A percentile compares a stretch with the other conserved stretches of the same genome.
These are phyloP conservation scores for Colletotrichum chlorophyti DNA, from an alignment of 2,329 filamentous ascomycete species.

Conservation along the genomic window DNA sequence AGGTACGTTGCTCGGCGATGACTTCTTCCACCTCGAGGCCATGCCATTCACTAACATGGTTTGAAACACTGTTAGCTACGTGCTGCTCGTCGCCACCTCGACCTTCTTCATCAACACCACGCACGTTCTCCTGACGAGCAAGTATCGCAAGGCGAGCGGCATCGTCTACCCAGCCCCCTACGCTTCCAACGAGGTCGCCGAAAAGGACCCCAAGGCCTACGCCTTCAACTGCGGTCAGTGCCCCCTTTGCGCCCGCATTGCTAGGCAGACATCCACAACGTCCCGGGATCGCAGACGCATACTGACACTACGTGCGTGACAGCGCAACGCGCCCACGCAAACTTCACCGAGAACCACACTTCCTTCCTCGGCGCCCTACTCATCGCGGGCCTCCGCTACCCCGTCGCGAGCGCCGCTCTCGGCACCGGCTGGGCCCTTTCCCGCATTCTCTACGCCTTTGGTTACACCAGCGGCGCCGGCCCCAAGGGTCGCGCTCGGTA, in stretches of 20 bases:
- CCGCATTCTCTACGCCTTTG: conserved; percentile 61
- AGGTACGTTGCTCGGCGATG: no score
- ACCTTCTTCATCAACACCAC: conserved; percentile 64
- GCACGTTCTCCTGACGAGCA: conserved; percentile 55
- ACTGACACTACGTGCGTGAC: no score
- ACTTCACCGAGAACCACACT: conserved; percentile 68
- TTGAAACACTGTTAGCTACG: conserved; percentile 63
- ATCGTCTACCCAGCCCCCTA: conserved; percentile 66
- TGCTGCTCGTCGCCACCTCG: conserved; percentile 63
- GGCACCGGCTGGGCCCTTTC: conserved; percentile 60
- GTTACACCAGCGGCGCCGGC: conserved; percentile 55
- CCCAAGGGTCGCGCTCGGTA: conserved; percentile 52
- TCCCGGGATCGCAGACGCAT: no score
- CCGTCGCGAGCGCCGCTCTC: conserved; percentile 53
- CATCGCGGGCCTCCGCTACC: conserved; percentile 63
- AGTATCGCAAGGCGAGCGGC: conserved; percentile 58
- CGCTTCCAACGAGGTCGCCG: conserved; percentile 59
- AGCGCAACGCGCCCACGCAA: conserved; percentile 68
- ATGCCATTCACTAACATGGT: background rate
- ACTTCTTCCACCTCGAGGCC: no score
- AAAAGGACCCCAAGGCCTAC: conserved; percentile 60
- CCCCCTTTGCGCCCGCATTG: no score
- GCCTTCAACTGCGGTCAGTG: conserved; percentile 67
- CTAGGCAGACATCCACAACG: no score
- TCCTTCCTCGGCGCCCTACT: conserved; percentile 59